Percentiles rank a stretch among this genome's conserved stretches.
Evolutionary conservation across 805 yeast species (phyloP).

Genomic region (Candida arabinofermentans): DNA sequence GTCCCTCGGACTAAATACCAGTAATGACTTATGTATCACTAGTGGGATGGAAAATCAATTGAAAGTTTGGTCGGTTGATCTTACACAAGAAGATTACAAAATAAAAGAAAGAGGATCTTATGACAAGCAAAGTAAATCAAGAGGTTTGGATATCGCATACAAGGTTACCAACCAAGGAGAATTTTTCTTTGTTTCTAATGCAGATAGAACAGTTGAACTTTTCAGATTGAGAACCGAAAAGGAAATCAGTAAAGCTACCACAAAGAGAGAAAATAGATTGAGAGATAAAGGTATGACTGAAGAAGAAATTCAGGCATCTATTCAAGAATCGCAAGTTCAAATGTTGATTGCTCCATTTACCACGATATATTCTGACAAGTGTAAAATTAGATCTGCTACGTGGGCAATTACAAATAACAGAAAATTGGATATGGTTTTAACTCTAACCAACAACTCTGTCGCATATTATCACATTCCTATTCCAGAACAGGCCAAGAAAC

Average conservation of each 20-base stretch:
- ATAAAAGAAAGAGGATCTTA: slow-evolving; percentile 59
- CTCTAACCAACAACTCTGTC: slow-evolving; percentile 70
- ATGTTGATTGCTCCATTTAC: slow-evolving; percentile 68
- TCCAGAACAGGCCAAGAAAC: slow-evolving; percentile 56
- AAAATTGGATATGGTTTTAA: slow-evolving; percentile 53
- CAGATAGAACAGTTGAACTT: slow-evolving; percentile 76
- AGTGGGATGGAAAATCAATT: slow-evolving; percentile 78
- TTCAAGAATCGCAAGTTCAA: slow-evolving; percentile 44
- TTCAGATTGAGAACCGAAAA: slow-evolving; percentile 72
- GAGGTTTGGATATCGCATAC: slow-evolving; percentile 62
- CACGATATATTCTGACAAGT: slow-evolving; percentile 52
- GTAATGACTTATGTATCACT: slow-evolving; percentile 49
- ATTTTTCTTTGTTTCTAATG: slow-evolving; percentile 67
- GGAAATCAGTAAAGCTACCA: slow-evolving; percentile 74
- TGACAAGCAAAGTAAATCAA: slow-evolving; percentile 71
- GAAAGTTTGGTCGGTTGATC: slow-evolving; percentile 76
- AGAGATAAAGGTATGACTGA: slow-evolving; percentile 62
- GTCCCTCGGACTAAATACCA: slow-evolving; percentile 53
- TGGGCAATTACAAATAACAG: slow-evolving; percentile 55
- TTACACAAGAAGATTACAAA: slow-evolving; percentile 44
- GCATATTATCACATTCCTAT: slow-evolving; percentile 59
- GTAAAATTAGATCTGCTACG: slow-evolving; percentile 61
- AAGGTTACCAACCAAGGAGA: slow-evolving; percentile 35
- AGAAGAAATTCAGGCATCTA: slow-evolving; percentile 53
- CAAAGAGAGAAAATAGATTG: slow-evolving; percentile 74